These are phyloP conservation scores for Globisporangium spiculum DNA, from an alignment of 352 stramenopile species.

Conservation along the genomic window DNA sequence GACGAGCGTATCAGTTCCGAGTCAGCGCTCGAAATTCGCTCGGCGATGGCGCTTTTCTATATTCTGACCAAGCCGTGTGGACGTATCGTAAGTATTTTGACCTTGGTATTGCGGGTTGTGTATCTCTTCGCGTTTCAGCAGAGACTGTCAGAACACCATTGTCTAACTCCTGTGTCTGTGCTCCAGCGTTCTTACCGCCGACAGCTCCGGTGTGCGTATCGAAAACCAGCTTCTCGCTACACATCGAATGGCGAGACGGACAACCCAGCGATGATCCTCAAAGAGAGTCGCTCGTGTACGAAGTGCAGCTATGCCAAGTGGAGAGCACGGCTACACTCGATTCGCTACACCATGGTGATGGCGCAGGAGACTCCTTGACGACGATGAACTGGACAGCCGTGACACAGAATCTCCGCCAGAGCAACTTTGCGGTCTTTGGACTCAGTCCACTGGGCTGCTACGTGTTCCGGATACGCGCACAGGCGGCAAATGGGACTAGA, in stretches of 20 bases:
- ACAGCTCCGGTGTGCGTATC: conserved; percentile 18
- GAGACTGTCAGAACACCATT: not conserved
- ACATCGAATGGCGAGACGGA: conserved; percentile 21
- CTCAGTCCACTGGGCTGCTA: conserved; percentile 24
- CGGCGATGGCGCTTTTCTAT: conserved; percentile 17
- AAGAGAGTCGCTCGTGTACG: conserved; percentile 15
- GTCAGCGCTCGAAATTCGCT: conserved; percentile 23
- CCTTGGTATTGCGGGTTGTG: not conserved
- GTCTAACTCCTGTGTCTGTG: not conserved
- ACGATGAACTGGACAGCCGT: conserved; percentile 15
- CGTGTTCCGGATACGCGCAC: conserved; percentile 24
- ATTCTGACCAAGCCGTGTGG: conserved; percentile 14
- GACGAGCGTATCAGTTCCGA: conserved; percentile 20
- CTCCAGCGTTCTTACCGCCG: conserved; percentile 23
- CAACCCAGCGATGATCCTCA: not conserved
- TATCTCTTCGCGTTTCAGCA: not conserved
- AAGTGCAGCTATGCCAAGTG: conserved; percentile 25
- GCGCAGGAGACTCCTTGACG: not conserved
- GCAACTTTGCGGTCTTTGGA: conserved; percentile 10
- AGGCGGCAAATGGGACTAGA: not conserved
- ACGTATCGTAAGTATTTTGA: conserved; percentile 24
- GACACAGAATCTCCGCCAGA: conserved; percentile 9
- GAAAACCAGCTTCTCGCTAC: conserved; percentile 23
- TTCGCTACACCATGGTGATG: not conserved
- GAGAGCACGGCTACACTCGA: not conserved